Evolutionary conservation across 2,329 filamentous ascomycete genomes (phyloP).

Genomic region (Penicillium psychrosexuale): DNA sequence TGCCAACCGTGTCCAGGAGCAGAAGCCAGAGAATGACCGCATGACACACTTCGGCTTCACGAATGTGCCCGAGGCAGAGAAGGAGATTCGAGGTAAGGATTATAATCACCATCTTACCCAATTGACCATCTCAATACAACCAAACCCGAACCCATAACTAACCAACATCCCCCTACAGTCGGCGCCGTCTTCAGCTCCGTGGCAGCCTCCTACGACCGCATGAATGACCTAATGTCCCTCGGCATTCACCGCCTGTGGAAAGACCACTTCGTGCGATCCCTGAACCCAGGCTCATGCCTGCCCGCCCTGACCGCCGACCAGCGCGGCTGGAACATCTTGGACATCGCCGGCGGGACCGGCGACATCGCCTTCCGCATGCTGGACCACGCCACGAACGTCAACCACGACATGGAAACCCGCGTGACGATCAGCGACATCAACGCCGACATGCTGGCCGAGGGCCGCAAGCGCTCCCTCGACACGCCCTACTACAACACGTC

Average conservation of each 20-base stretch:
- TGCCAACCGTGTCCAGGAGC: slow-evolving; percentile 41
- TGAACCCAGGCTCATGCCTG: slow-evolving; percentile 71
- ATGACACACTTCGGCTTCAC: slow-evolving; percentile 91
- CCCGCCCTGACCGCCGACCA: slow-evolving; percentile 32
- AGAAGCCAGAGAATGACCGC: slow-evolving; percentile 46
- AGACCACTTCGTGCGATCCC: slow-evolving; percentile 87
- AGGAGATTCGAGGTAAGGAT: slow-evolving; percentile 60
- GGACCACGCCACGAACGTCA: slow-evolving; percentile 76
- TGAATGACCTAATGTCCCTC: slow-evolving; percentile 99
- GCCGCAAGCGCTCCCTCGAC: slow-evolving; percentile 68
- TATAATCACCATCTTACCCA: background rate
- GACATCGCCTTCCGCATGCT: slow-evolving; percentile 98
- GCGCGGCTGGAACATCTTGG: slow-evolving; percentile 72
- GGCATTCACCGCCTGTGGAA: slow-evolving; percentile 97
- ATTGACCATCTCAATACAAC: background rate
- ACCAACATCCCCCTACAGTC: slow-evolving; percentile 50
- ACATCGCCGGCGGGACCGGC: slow-evolving; percentile 94
- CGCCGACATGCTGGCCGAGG: slow-evolving; percentile 86
- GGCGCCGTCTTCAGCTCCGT: slow-evolving; percentile 92
- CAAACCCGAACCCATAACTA: background rate
- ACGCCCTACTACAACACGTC: slow-evolving; percentile 57
- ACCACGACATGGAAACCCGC: slow-evolving; percentile 73
- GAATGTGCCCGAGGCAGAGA: slow-evolving; percentile 76
- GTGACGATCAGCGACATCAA: slow-evolving; percentile 97
- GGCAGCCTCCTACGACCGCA: slow-evolving; percentile 88